Percentiles rank a stretch among this genome's conserved stretches.
Evolutionary conservation across 192 early-diverging fungal species (phyloP).

Genomic region (Dimargaris xerosporica): DNA sequence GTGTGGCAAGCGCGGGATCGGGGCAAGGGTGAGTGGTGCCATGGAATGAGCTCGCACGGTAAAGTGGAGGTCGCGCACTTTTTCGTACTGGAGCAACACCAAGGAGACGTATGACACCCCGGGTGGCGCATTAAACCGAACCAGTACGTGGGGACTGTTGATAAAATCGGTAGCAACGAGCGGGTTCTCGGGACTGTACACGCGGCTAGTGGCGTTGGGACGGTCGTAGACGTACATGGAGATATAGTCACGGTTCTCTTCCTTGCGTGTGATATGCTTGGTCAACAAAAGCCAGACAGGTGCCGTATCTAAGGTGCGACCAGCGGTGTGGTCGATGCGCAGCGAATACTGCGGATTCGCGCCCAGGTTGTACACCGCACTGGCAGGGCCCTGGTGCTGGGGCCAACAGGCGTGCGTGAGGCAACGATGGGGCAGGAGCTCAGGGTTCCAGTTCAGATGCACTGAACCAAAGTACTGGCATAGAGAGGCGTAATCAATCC

Average conservation of each 20-base stretch:
- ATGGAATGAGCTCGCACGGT: slow-evolving; percentile 53
- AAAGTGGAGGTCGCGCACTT: slow-evolving; percentile 51
- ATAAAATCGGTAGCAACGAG: slow-evolving; percentile 63
- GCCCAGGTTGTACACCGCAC: slow-evolving; percentile 41
- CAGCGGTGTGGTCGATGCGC: slow-evolving; percentile 18
- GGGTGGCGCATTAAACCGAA: slow-evolving; percentile 22
- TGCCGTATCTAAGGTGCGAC: slow-evolving; percentile 15
- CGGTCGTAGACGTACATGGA: slow-evolving; percentile 70
- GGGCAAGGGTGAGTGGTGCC: slow-evolving; percentile 40
- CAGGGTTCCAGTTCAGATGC: slow-evolving; percentile 84
- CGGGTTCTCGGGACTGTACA: slow-evolving; percentile 50
- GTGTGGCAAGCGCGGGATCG: slow-evolving; percentile 32
- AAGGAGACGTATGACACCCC: slow-evolving; percentile 48
- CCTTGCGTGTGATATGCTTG: slow-evolving; percentile 67
- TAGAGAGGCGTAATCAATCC: slow-evolving; percentile 78
- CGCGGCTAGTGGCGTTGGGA: slow-evolving; percentile 24
- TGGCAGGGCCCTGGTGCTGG: slow-evolving; percentile 23
- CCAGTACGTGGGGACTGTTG: slow-evolving; percentile 71
- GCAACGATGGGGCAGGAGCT: slow-evolving; percentile 45
- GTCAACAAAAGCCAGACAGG: slow-evolving; percentile 66
- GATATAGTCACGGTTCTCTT: slow-evolving; percentile 77
- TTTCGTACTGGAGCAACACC: slow-evolving; percentile 69
- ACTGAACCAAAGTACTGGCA: slow-evolving; percentile 67
- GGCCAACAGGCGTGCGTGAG: slow-evolving; percentile 43
- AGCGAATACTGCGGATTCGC: slow-evolving; percentile 72